Base-by-base conservation (phyloP, 1,284 basidiomycete genomes). In the Athelia psychrophila region DNA sequence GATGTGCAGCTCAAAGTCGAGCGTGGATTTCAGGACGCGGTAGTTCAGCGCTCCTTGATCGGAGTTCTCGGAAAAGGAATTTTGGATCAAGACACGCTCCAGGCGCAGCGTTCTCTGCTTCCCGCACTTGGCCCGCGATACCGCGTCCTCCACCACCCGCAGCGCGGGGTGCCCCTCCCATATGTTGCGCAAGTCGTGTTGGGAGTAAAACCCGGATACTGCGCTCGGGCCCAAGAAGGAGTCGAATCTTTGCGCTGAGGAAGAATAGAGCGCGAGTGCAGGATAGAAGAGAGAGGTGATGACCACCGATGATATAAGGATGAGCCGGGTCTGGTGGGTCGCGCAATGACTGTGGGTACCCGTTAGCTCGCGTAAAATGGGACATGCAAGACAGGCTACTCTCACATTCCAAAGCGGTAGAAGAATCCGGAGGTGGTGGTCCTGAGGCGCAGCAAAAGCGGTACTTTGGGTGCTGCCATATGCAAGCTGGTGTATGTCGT, bases 221-320 rank as follows among this genome's bases (percentile, higher is more conserved):
- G 77, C 69, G 56, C 79, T 78, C 27, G 75, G 72, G 1, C 78
- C 76, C 22, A 80, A 73, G 60, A 89, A 79, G 18, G 80, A 77
- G 63, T 86, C 80, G 53, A 88, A 74, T 40, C 72, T 72, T 48
- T 85, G 80, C 42, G 83, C 82, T 5, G 86, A 82, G 2, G 86
- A 86, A 25, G 88, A 83, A 67, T 94, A 95, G 49, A 93, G 79
- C 44, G 91, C 86, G 46, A 97, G 80, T 10, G 93, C 92, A 3
- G 94, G 94, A 62, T 95, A 98, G 67, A 96, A 92, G 48, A 99
- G 84, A 38, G 92, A 94, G 45, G 95, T 96, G 73, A 99, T 98
- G 63, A 98, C 92, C 54, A 98, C 80, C 54, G 91, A 89, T 52
- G 93, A 96, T 54, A 97, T 88, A 56, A 99, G 81, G 61, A 99